phyloP scores from a whole-genome alignment of 495 filamentous ascomycete genomes.

The Polyplosphaeria fusca region DNA sequence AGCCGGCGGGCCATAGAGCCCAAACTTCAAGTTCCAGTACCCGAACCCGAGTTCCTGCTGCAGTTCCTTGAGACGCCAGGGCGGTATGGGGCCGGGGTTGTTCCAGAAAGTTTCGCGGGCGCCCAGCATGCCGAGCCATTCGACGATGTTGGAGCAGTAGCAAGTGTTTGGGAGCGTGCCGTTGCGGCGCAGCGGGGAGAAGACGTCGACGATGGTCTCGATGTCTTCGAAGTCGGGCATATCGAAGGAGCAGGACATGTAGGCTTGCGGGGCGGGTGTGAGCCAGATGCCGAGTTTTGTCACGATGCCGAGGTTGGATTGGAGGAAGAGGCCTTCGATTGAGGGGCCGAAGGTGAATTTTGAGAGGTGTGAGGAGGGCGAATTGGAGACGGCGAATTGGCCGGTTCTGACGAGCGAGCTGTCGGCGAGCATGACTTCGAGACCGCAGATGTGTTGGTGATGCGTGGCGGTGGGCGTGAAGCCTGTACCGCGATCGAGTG shows the following conservation, averaged over 20 bases:
- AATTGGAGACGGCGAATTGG: conserved; percentile 33
- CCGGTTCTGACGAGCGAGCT: conserved; percentile 33
- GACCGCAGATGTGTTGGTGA: conserved; percentile 34
- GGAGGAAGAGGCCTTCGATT: conserved; percentile 50
- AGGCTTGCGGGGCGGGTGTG: conserved; percentile 49
- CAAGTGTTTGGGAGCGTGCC: conserved; percentile 28
- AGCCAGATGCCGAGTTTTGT: conserved; percentile 51
- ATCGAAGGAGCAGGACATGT: conserved; percentile 50
- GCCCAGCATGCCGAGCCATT: conserved; percentile 49
- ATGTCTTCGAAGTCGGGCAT: conserved; percentile 50
- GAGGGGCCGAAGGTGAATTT: conserved; percentile 50
- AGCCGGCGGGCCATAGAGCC: conserved; percentile 46
- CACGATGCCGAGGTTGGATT: conserved; percentile 51
- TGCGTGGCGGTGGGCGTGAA: conserved; percentile 35
- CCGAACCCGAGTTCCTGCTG: conserved; percentile 45
- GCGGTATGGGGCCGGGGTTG: conserved; percentile 47
- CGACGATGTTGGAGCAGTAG: conserved; percentile 41
- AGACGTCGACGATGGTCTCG: conserved; percentile 46
- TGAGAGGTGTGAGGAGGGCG: conserved; percentile 45
- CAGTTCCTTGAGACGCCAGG: conserved; percentile 47
- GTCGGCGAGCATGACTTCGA: conserved; percentile 34
- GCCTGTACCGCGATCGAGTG: conserved; percentile 32
- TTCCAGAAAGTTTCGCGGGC: conserved; percentile 47
- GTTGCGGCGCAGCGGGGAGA: conserved; percentile 35
- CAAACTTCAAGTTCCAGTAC: conserved; percentile 49